Base-by-base conservation (phyloP, 352 stramenopile genomes). In the Phytophthora uliginosa region DNA sequence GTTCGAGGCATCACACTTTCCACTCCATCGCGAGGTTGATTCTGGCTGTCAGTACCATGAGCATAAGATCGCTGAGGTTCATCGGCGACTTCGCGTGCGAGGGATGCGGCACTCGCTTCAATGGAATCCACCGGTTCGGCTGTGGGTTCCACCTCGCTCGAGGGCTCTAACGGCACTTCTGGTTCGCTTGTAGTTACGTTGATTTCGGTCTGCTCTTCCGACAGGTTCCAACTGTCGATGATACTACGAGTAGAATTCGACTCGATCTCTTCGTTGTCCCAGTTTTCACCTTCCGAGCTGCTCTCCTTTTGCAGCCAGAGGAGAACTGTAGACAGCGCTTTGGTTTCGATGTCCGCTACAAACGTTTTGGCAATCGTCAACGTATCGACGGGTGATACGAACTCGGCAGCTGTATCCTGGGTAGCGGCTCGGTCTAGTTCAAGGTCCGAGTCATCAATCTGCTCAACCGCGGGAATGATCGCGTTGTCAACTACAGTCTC, bases 171-270 rank as follows among this genome's bases (percentile, higher is more conserved):
- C 17, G 9, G 47, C 20, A 12, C 6, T 36, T 66, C 48, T n/a
- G 22, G 4, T n/a, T 53, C 61, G 13, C 9, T 33, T 26, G 18
- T 15, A 34, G 8, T 13, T 18, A 9, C 12, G 9, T 48, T 31
- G n/a, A 15, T 13, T 9, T 70, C 63, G 5, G 69, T 66, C 36
- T 68, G 69, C 26, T 76, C 63, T 34, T 69, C 51, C 20, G 58
- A 53, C 22, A 50, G 0, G 24, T 67, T 64, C 26, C 40, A 53
- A 12, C 50, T 65, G 15, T 57, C 64, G 3, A 48, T 52, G 13
- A 64, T 60, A 40, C 54, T 74, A 20, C 47, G 53, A 48, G 60
- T 67, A 38, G 56, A 64, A 33, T 68, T 50, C 0, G 63, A 68
- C 34, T 72, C 55, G 5, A 57, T 20, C n/a, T 63, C 59, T 5